Percentiles rank a stretch among this genome's conserved stretches.
phyloP scores from a whole-genome alignment of 202 grass and related monocot species.

The Alloteropsis angusta region DNA sequence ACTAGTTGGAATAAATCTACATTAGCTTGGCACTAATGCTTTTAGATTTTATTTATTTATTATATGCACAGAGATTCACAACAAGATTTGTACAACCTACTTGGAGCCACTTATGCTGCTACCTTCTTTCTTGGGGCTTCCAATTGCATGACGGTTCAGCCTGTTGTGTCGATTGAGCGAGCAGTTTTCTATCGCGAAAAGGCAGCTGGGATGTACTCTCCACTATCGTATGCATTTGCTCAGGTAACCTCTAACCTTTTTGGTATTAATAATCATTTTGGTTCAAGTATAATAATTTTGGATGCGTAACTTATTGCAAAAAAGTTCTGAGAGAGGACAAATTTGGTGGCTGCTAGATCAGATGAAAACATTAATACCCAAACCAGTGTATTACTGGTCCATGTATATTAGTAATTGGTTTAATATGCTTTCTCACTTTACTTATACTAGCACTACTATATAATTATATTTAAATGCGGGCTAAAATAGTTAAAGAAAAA shows the following conservation, averaged over 20 bases:
- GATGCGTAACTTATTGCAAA: not conserved
- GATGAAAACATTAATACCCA: not conserved
- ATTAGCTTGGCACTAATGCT: not conserved
- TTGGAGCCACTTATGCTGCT: slow-evolving; percentile 72
- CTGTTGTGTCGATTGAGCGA: slow-evolving; percentile 64
- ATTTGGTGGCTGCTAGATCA: not conserved
- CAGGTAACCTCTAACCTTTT: slow-evolving; percentile 40
- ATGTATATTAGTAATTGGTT: not conserved
- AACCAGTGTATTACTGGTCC: not conserved
- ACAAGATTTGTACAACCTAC: slow-evolving; percentile 59
- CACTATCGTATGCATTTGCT: slow-evolving; percentile 70
- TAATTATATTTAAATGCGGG: not conserved
- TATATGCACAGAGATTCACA: slow-evolving; percentile 31
- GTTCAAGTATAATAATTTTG: not conserved
- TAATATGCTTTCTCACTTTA: not conserved
- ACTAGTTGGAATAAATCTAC: not conserved
- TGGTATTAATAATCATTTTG: not conserved
- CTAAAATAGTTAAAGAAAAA: not conserved
- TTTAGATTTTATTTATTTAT: slow-evolving; percentile 2
- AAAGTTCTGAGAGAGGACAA: not conserved
- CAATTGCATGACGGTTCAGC: slow-evolving; percentile 55
- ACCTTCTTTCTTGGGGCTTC: slow-evolving; percentile 67
- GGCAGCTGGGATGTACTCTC: slow-evolving; percentile 88
- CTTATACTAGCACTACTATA: not conserved
- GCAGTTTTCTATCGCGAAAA: slow-evolving; percentile 85